These are phyloP conservation scores for Fraxinus quadrangulata DNA, from an alignment of 257 asterid species.

Conservation along the genomic window DNA sequence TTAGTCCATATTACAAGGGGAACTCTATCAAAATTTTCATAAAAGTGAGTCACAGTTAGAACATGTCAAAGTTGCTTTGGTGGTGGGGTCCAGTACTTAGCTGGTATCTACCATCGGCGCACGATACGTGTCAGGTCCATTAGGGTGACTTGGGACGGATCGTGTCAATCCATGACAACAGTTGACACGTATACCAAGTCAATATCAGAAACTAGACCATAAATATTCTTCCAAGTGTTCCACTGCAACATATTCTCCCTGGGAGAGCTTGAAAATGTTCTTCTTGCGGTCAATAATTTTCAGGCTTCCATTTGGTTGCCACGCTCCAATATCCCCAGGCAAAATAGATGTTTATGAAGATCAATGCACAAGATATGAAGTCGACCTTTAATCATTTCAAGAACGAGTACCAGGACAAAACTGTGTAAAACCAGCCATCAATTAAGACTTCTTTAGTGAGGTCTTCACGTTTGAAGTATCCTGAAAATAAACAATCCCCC, in stretches of 20 bases:
- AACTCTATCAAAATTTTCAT: no score
- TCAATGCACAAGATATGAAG: constrained; percentile 1
- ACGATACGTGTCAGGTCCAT: no score
- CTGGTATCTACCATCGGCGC: no score
- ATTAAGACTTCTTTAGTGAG: constrained; percentile 80
- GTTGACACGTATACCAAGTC: constrained; percentile 63
- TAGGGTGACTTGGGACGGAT: no score
- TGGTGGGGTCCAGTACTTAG: no score
- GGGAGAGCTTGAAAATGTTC: constrained; percentile 94
- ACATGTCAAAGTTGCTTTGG: no score
- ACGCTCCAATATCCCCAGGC: constrained; percentile 89
- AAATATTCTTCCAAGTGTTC: constrained; percentile 89
- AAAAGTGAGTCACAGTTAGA: no score
- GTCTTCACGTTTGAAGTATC: constrained; percentile 89
- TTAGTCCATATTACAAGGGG: no score
- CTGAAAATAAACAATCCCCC: constrained; percentile 81
- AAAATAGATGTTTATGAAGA: constrained; percentile 15
- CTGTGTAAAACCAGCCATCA: constrained; percentile 99
- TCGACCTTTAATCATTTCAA: constrained; percentile 20
- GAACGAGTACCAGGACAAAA: constrained; percentile 31
- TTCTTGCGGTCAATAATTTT: constrained; percentile 92
- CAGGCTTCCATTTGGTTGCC: constrained; percentile 90
- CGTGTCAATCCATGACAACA: neutral
- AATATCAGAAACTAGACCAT: constrained; percentile 56
- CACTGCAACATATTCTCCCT: constrained; percentile 98